Evolutionary conservation across 352 stramenopile species (phyloP).

Genomic region (Paralagenidium karlingii): DNA sequence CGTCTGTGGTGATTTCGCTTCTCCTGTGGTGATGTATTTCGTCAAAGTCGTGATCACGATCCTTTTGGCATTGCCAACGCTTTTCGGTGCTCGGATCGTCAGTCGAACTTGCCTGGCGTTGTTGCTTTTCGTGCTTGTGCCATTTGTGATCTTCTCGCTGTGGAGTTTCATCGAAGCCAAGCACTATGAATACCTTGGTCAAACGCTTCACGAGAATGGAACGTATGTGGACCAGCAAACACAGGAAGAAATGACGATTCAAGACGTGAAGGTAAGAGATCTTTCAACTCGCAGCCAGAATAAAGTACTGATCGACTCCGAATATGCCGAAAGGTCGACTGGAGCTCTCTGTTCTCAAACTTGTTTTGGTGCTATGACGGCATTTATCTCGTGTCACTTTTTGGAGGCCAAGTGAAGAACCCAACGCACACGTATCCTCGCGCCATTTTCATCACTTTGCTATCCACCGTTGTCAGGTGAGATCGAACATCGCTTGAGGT

Average conservation of each 20-base stretch:
- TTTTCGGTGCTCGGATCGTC: conserved; percentile 21
- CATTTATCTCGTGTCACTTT: conserved; percentile 84
- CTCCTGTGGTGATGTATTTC: conserved; percentile 1
- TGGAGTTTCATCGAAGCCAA: neutral
- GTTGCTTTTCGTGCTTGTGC: neutral
- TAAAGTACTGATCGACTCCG: too few species aligned
- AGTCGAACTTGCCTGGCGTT: conserved; percentile 13
- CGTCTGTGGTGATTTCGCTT: conserved; percentile 31
- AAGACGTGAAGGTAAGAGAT: too few species aligned
- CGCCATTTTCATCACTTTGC: too few species aligned
- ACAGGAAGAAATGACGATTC: too few species aligned
- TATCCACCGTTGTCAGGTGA: too few species aligned
- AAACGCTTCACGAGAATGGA: too few species aligned
- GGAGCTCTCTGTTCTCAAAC: conserved; percentile 69
- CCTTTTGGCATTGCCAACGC: conserved; percentile 14
- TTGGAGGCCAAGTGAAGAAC: conserved; percentile 85
- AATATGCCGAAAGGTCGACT: neutral
- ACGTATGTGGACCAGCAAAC: too few species aligned
- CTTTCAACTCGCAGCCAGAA: too few species aligned
- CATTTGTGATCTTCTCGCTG: neutral
- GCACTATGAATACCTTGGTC: too few species aligned
- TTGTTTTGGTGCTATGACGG: conserved; percentile 95
- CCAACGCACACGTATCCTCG: conserved; percentile 68
- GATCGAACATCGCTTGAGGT: too few species aligned
- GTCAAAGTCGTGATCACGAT: conserved; percentile 18